phyloP scores from a whole-genome alignment of 2,329 filamentous ascomycete species.

The Penicillium sp. region DNA sequence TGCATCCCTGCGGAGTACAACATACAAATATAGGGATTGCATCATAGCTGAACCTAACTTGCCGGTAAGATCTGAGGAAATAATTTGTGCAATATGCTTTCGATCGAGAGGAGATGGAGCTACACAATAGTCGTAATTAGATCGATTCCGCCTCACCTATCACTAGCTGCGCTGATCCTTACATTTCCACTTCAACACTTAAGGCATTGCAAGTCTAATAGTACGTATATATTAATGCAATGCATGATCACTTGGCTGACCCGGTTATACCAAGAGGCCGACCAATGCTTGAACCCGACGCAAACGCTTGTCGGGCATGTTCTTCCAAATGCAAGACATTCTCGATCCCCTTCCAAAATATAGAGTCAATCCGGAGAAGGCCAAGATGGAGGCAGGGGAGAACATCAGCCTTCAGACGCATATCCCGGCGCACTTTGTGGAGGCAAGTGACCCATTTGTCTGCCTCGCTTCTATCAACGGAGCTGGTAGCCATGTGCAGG shows the following conservation, averaged over 20 bases:
- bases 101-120: too few relatives aligned
- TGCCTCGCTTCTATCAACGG: background rate
- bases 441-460: slow-evolving; percentile 1
- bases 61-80: too few relatives aligned
- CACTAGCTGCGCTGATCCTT: too few relatives aligned
- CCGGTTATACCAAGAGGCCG: background rate
- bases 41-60: too few relatives aligned
- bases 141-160: too few relatives aligned
- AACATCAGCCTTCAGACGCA: slow-evolving; percentile 3
- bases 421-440: background rate
- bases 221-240: background rate
- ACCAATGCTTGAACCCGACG: background rate
- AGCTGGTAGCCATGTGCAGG: background rate
- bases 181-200: too few relatives aligned
- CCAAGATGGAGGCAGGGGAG: slow-evolving; percentile 1
- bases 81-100: too few relatives aligned
- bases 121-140: too few relatives aligned
- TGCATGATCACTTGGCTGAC: background rate
- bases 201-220: too few relatives aligned
- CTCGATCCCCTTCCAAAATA: slow-evolving; percentile 1
- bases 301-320: background rate
- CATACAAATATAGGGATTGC: too few relatives aligned
- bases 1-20: too few relatives aligned
- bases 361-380: background rate
- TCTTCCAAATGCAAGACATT: slow-evolving; percentile 3